Base-by-base conservation (phyloP, 2,329 filamentous ascomycete species). In the Penicillium frequentans region DNA sequence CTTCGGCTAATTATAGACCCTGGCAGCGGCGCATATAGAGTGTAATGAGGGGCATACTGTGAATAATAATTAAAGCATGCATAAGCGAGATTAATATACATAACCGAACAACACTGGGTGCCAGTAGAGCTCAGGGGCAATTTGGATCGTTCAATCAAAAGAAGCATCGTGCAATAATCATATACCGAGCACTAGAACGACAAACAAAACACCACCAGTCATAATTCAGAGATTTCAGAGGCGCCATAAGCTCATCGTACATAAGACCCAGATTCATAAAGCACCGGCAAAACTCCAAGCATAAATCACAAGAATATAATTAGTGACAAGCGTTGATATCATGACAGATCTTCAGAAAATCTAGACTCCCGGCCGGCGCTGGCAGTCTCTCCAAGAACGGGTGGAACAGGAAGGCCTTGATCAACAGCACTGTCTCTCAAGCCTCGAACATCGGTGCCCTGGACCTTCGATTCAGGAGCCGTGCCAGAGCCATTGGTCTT, bases 301-400 rank as follows among this genome's bases (percentile, higher is more conserved):
- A 45, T 23, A 58, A 52, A 57, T 46, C 21, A 61, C 13, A 50
- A 39, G 43, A 53, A 52, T 16, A 5, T 33, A 23, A 52, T 46
- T 45, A 45, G 33, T n/a, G 23, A 33, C 37, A 19, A 13, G 35
- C 5, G 24, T 33, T 10, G 23, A 46, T 21, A 54, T 26, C 13
- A 63, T 68, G 56, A 75, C 52, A 75, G 53, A 61, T 74, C 71
- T 44, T 75, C 73, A 1, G 72, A 74, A 54, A 75, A 75, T 48
- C 70, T 63, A 2, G 73, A 75, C 45, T 72, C 72, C 6, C 73
- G 67, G 13, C 60, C 65, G 14, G 68, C 61, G 53, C 65, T 68
- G 44, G 64, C 55, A 42, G 66, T 69, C 14, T 70, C 70, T n/a
- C 57, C 58, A 46, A 65, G 55, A n/a, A 54, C 52, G 6, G 70